Evolutionary conservation across 2,329 filamentous ascomycete genomes (phyloP), one percentile per base, ranked within the genome.

Genomic region (Chalaropsis thielavioides): DNA sequence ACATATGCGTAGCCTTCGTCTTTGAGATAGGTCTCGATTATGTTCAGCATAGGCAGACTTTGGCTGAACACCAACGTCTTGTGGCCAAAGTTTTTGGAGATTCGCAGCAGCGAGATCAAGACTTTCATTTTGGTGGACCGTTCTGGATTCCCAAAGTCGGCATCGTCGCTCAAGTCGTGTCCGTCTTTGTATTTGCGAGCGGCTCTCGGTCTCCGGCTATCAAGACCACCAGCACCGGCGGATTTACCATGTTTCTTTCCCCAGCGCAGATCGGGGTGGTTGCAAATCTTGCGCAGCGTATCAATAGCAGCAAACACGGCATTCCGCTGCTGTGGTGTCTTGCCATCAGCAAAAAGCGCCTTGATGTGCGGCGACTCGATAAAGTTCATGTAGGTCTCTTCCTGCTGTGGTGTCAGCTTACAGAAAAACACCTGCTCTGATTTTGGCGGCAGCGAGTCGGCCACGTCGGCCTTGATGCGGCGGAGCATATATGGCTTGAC

Each of bases 51-150:
- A 72, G 95, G 91, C 15, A 90, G 86, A 69, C 94, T 90, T 73
- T 99, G 94, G 7, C 89, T 90, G 71, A 99, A 99, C 0, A 99
- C 79, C 13, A 99, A 76, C 0, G 90, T 94, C 75, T 97, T 99
- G 75, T 97, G 92, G 0, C 91, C 92, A 65, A 90, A 85, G 4
- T 86, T 84, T 72, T 88, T 95, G 91, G 92, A 99, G 71, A 95
- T 83, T 67, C 89, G 86, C 6, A 99, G 77, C 2, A 99, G 77
- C 3, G 88, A 88, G 71, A 95, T 91, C 35, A 96, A 88, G 1
- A 99, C 90, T 72, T 95, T 89, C 87, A 99, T 91, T 76, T 99
- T 99, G 1, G 92, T 92, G 1, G 92, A 97, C 70, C 92, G 88
- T 60, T 81, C 81, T 0, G 85, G 81, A 68, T 81, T 84, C 2